These are phyloP conservation scores for Balamuthia mandrillaris DNA, from an alignment of 208 protist species.

Conservation along the genomic window DNA sequence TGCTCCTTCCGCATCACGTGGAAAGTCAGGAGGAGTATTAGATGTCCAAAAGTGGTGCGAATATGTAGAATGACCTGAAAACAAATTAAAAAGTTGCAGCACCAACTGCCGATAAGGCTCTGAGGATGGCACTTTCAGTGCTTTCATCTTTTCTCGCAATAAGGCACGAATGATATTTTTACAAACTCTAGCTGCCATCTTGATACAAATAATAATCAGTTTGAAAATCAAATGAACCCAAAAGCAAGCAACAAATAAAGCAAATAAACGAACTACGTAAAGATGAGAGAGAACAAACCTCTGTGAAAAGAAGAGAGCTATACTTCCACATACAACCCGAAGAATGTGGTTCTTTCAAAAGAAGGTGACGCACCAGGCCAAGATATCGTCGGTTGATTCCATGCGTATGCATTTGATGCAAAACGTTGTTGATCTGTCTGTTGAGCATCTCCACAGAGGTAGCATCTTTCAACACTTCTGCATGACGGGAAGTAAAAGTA, in stretches of 20 bases:
- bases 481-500: too few species aligned
- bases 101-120: constrained; percentile 39
- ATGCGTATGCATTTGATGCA: constrained; percentile 11
- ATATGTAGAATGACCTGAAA: background rate
- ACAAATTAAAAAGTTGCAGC: constrained; percentile 23
- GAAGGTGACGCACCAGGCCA: background rate
- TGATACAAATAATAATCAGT: background rate
- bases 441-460: background rate
- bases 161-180: constrained; percentile 32
- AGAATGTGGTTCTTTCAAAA: background rate
- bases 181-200: constrained; percentile 6
- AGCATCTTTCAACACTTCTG: too few species aligned
- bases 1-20: too few species aligned
- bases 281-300: too few species aligned
- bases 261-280: too few species aligned
- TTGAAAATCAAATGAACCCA: background rate
- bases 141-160: constrained; percentile 44
- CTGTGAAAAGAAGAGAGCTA: constrained; percentile 7
- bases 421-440: background rate
- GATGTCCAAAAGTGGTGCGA: constrained; percentile 34
- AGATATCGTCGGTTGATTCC: constrained; percentile 15
- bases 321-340: background rate
- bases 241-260: too few species aligned
- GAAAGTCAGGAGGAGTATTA: too few species aligned
- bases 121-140: constrained; percentile 34